These are phyloP conservation scores for Globisporangium polare DNA, from an alignment of 352 stramenopile genomes.

Conservation along the genomic window DNA sequence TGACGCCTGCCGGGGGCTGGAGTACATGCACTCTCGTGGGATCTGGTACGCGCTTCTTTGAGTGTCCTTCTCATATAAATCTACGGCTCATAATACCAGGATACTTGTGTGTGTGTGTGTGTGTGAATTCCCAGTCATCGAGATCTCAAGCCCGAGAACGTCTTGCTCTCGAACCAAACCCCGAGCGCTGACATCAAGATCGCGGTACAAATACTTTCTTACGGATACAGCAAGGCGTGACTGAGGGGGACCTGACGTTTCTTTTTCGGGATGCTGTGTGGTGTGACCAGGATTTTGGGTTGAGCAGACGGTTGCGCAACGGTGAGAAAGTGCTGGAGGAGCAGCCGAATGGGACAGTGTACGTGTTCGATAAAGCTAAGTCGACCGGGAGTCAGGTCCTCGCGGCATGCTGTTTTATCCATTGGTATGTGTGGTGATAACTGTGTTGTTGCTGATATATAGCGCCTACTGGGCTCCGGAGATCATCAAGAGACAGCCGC, in stretches of 20 bases:
- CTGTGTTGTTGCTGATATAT: neutral
- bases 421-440: neutral
- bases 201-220: conserved; percentile 26
- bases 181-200: conserved; percentile 63
- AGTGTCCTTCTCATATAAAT: neutral
- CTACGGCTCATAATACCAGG: neutral
- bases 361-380: conserved; percentile 8
- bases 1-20: conserved; percentile 55
- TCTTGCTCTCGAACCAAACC: conserved; percentile 58
- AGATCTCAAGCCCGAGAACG: conserved; percentile 76
- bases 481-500: conserved; percentile 64
- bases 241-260: too few species aligned
- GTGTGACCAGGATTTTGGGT: conserved; percentile 82
- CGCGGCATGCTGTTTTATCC: neutral
- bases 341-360: conserved; percentile 67
- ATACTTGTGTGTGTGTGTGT: neutral
- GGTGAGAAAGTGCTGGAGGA: conserved; percentile 50
- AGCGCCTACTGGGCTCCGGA: conserved; percentile 80
- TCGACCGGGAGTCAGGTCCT: too few species aligned
- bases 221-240: neutral
- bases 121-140: conserved; percentile 37
- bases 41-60: conserved; percentile 37
- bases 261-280: too few species aligned
- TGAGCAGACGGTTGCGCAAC: conserved; percentile 39
- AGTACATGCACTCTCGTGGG: conserved; percentile 62